phyloP scores from a whole-genome alignment of 2,329 filamentous ascomycete genomes.

The Herpomyces periplanetae region DNA sequence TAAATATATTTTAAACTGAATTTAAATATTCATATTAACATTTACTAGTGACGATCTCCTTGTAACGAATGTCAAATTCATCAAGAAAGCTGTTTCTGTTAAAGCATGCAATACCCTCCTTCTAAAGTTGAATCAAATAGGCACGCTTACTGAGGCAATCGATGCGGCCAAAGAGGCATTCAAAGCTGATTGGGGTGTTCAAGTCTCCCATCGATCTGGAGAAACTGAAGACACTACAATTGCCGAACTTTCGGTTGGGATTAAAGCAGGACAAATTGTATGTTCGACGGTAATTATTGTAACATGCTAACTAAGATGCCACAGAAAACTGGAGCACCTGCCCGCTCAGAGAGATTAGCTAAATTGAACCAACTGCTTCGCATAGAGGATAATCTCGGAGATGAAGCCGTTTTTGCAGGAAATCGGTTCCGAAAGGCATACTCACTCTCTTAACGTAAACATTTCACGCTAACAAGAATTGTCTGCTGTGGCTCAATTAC shows the following conservation, averaged over 20 bases:
- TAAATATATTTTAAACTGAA: conserved; percentile 6
- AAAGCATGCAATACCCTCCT: conserved; percentile 95
- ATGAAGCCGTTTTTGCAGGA: conserved; percentile 64
- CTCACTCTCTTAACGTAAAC: too few species aligned
- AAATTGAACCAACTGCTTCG: conserved; percentile 99
- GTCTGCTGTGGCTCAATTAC: too few species aligned
- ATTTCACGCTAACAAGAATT: too few species aligned
- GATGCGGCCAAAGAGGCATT: conserved; percentile 97
- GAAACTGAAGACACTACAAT: conserved; percentile 99
- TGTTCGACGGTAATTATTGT: conserved; percentile 5
- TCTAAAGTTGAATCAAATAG: conserved; percentile 99
- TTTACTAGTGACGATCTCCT: conserved; percentile 45
- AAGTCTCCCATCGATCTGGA: conserved; percentile 95
- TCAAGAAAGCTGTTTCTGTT: conserved; percentile 97
- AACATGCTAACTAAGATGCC: conserved; percentile 1
- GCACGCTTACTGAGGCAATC: conserved; percentile 91
- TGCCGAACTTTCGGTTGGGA: conserved; percentile 81
- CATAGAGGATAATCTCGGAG: conserved; percentile 93
- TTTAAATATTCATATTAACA: conserved; percentile 2
- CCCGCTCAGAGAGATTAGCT: conserved; percentile 82
- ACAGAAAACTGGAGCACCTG: conserved; percentile 65
- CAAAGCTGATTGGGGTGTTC: conserved; percentile 80
- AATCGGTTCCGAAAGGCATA: conserved; percentile 78
- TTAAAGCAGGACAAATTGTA: conserved; percentile 67
- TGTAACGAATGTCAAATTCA: conserved; percentile 90